phyloP scores from a whole-genome alignment of 225 moss, liverwort and hornwort genomes.

The Pseudoscleropodium purum region DNA sequence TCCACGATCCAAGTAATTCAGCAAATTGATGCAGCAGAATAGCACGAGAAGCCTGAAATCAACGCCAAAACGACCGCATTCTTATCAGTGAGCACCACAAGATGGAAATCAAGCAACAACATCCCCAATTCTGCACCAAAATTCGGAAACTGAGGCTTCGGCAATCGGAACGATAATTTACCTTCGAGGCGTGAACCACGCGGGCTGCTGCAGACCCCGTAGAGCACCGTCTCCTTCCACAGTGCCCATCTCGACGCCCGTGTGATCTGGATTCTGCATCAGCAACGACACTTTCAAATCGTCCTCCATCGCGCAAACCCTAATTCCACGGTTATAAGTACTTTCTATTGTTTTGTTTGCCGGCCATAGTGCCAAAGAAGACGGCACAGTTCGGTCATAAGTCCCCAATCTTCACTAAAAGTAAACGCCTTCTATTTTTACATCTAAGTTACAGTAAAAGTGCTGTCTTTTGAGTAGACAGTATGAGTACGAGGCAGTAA shows the following conservation, averaged over 20 bases:
- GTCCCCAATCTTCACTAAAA: background rate
- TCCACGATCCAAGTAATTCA: slow-evolving; percentile 58
- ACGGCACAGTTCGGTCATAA: background rate
- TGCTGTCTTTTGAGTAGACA: too few species aligned
- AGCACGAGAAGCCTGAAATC: slow-evolving; percentile 28
- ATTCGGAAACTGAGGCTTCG: background rate
- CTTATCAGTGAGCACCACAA: background rate
- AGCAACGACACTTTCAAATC: background rate
- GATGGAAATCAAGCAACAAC: background rate
- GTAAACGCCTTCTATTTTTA: background rate
- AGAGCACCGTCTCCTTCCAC: background rate
- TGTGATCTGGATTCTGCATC: background rate
- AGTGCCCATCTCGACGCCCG: background rate
- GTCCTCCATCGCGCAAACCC: background rate
- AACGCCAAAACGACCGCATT: background rate
- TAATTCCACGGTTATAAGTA: background rate
- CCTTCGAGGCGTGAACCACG: slow-evolving; percentile 13
- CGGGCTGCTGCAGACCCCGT: background rate
- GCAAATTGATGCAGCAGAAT: slow-evolving; percentile 49
- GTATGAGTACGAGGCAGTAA: too few species aligned
- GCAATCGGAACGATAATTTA: background rate
- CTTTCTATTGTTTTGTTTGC: background rate
- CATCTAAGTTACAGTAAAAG: too few species aligned
- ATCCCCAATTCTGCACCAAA: background rate
- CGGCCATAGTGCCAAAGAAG: background rate